Evolutionary conservation across 441 rosid species (phyloP), one percentile per base, ranked within the genome.

Genomic region (Lagerstroemia fauriei): DNA sequence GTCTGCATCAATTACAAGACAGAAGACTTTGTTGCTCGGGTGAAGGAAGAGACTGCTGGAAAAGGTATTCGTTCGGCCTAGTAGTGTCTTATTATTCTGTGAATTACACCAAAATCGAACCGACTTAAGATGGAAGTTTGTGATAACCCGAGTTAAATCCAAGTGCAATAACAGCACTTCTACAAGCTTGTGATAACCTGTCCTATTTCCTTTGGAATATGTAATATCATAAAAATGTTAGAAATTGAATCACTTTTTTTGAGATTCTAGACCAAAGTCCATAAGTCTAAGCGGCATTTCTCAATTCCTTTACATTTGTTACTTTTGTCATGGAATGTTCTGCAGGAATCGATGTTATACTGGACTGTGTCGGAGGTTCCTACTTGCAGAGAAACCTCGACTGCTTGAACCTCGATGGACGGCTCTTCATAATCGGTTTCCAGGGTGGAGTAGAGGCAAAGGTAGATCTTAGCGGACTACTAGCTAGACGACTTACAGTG

Each of bases 1-100:
- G 90, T 81, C 51, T 90, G 96, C 85, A 92, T 95, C 89, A 95
- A 94, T 80, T 94, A 95, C 92, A 94, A 90, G 88, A 93, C 91
- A 4, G 94, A 93, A 85, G 99, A 95, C 90, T 95, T 94, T 79
- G 96, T 92, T n/a, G 85, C 91, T 59, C 87, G 89, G 50, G 92
- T 90, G 3, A 94, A 91, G 90, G 94, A 90, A 5, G 99, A 91
- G 91, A 90, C 98, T 0, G 81, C 72, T 70, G 94, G 92, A 59
- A 92, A 89, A 89, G 98, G 98, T 91, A 81, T 24, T 8, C 22
- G 5, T 61, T 61, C 25, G 61, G 24, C 7, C 61, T 17, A 18
- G 61, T 56, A 18, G 16, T 18, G 61, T 56, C 61, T 22, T 56
- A 56, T 20, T 17, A 56, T 56, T 14, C 57, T 2, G 57, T 7